Evolutionary conservation across 371 early-diverging fungal genomes (phyloP).

Genomic region (Mucor saturninus): DNA sequence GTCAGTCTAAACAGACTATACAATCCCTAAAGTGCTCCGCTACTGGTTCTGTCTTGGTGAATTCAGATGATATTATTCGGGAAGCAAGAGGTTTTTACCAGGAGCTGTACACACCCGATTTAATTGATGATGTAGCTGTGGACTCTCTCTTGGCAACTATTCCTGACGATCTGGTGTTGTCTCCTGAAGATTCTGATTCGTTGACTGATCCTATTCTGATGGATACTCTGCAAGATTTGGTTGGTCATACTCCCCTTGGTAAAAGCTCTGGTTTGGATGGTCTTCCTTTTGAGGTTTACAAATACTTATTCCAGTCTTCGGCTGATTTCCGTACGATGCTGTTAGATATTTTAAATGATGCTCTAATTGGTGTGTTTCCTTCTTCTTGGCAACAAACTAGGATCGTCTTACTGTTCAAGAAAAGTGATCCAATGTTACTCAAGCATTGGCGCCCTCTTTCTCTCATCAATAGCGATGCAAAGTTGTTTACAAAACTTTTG

Average conservation of each 20-base stretch:
- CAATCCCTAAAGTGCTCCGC: too few species aligned
- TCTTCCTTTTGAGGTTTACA: constrained; percentile 36
- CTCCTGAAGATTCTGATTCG: neutral
- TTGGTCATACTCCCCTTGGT: constrained; percentile 10
- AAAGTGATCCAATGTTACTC: constrained; percentile 29
- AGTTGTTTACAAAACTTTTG: constrained; percentile 28
- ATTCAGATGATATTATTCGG: too few species aligned
- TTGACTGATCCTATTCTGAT: neutral
- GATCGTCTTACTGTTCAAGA: constrained; percentile 40
- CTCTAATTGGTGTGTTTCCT: constrained; percentile 12
- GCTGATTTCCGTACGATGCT: constrained; percentile 5
- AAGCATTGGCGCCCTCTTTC: constrained; percentile 34
- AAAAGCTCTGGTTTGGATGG: constrained; percentile 40
- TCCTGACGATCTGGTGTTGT: neutral
- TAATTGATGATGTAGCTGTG: neutral
- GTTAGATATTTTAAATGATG: constrained; percentile 15
- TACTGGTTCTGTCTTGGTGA: too few species aligned
- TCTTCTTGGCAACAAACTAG: constrained; percentile 20
- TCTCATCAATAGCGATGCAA: constrained; percentile 36
- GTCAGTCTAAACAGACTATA: too few species aligned
- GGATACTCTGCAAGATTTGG: neutral
- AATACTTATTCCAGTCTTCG: neutral
- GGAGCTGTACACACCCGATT: too few species aligned
- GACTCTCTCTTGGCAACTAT: neutral
- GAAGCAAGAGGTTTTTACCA: too few species aligned